These are phyloP conservation scores for Trichoderma virens DNA, from an alignment of 495 filamentous ascomycete genomes.

Conservation along the genomic window DNA sequence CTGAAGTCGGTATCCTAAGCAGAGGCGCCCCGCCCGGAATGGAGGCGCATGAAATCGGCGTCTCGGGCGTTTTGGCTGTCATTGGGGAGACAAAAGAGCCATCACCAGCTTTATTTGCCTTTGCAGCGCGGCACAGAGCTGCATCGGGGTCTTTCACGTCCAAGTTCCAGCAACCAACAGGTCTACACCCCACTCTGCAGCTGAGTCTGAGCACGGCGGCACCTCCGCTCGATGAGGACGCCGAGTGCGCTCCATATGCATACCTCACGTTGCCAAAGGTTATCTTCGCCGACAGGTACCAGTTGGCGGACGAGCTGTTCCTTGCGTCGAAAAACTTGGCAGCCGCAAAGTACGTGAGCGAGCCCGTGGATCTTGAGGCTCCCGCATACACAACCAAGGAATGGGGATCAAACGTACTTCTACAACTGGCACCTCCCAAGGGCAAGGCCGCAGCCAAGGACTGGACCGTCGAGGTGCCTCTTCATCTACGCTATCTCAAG, in stretches of 20 bases:
- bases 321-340: slow-evolving; percentile 63
- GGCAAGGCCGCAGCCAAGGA: slow-evolving; percentile 18
- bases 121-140: slow-evolving; percentile 74
- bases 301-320: slow-evolving; percentile 32
- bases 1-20: slow-evolving; percentile 80
- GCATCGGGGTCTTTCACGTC: slow-evolving; percentile 37
- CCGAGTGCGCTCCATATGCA: slow-evolving; percentile 63
- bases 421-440: slow-evolving; percentile 60
- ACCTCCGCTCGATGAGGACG: slow-evolving; percentile 27
- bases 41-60: slow-evolving; percentile 62
- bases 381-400: slow-evolving; percentile 67
- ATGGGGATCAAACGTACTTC: slow-evolving; percentile 76
- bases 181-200: slow-evolving; percentile 81
- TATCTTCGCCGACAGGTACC: slow-evolving; percentile 81
- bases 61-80: slow-evolving; percentile 73
- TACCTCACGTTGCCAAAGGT: slow-evolving; percentile 80
- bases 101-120: slow-evolving; percentile 75
- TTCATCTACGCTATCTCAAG: slow-evolving; percentile 80
- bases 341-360: slow-evolving; percentile 56
- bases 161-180: slow-evolving; percentile 59
- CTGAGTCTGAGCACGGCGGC: slow-evolving; percentile 40
- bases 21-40: slow-evolving; percentile 50
- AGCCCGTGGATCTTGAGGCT: slow-evolving; percentile 87
- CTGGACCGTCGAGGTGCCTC: slow-evolving; percentile 72
- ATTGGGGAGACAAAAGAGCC: slow-evolving; percentile 63